Percentiles rank a stretch among this genome's conserved stretches.
phyloP scores from a whole-genome alignment of 345 rosid genomes.

The Bruguiera sexangula region DNA sequence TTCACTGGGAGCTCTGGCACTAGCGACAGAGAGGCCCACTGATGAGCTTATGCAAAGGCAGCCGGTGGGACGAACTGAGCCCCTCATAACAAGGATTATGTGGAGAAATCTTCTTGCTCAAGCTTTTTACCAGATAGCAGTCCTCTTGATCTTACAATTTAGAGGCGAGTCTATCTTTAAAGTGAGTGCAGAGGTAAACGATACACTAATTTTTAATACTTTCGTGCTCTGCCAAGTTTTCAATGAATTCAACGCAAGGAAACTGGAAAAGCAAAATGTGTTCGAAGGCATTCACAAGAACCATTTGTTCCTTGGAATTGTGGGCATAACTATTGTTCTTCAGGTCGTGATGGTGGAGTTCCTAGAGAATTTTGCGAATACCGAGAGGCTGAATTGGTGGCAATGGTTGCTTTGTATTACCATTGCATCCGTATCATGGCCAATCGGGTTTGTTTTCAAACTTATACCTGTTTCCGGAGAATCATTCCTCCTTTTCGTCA shows the following conservation, averaged over 20 bases:
- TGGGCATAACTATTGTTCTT: constrained; percentile 53
- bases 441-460: constrained; percentile 57
- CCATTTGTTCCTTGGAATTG: constrained; percentile 25
- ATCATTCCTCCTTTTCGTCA: constrained; percentile 28
- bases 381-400: constrained; percentile 45
- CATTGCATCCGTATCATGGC: constrained; percentile 57
- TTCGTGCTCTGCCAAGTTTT: constrained; percentile 34
- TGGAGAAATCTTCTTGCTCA: constrained; percentile 33
- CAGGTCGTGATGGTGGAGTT: constrained; percentile 67
- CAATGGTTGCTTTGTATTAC: constrained; percentile 53
- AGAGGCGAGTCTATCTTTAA: constrained; percentile 22
- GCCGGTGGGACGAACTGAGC: constrained; percentile 25
- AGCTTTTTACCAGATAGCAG: constrained; percentile 21
- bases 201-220: constrained; percentile 26
- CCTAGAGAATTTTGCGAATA: constrained; percentile 54
- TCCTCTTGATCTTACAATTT: constrained; percentile 21
- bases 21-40: constrained; percentile 28
- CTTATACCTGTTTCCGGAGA: constrained; percentile 49
- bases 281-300: constrained; percentile 22
- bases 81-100: constrained; percentile 29
- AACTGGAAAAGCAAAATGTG: constrained; percentile 23
- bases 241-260: constrained; percentile 33
- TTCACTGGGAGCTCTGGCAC: constrained; percentile 28
- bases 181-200: constrained; percentile 20
- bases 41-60: constrained; percentile 21